Base-by-base conservation (phyloP, 768 basidiomycete genomes). In the Daedaleopsis sinensis region DNA sequence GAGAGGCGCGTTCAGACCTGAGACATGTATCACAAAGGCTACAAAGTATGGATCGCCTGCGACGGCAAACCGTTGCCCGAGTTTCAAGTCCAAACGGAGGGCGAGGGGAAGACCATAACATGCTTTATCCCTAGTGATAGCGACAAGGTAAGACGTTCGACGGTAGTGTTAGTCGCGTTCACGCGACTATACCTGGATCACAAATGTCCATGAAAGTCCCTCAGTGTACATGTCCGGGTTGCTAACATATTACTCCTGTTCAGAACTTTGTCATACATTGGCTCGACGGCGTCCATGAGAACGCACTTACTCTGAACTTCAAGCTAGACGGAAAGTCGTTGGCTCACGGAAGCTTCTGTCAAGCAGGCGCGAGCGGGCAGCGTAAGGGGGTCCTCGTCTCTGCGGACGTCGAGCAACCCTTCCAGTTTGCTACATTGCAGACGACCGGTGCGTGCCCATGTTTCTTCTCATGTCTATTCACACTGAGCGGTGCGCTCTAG, bases 71-170 rank as follows among this genome's bases (percentile, higher is more conserved):
- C 46, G 1, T 19, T 65, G 11, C 52, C 56, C 1, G 64, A 65
- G 36, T 58, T 58, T 37, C 47, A 52, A 3, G 27, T 58, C 32
- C 23, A 65, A 36, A 7, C n/a, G 5, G 59, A 58, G 43, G 57
- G 57, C 4, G 9, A 32, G 18, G 59, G 52, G 39, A 58, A 39
- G 43, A 61, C 52, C 16, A 39, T 58, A 13, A 47, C 52, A 7
- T 65, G 64, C 23, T 65, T 49, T 12, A 51, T 65, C 4, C 59
- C 64, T 1, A 65, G 64, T 50, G 64, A 65, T n/a, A 52, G 52
- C 38, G 59, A 59, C 23, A 58, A 51, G 59, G 64, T 65, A n/a
- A 13, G 63, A 36, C 9, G 27, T 19, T 5, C 21, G 6, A 19
- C 46, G 19, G 10, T 16, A 12, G 15, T 39, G 37, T 0, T n/a